phyloP scores from a whole-genome alignment of 345 rosid species.

The Eucalyptus viminalis region DNA sequence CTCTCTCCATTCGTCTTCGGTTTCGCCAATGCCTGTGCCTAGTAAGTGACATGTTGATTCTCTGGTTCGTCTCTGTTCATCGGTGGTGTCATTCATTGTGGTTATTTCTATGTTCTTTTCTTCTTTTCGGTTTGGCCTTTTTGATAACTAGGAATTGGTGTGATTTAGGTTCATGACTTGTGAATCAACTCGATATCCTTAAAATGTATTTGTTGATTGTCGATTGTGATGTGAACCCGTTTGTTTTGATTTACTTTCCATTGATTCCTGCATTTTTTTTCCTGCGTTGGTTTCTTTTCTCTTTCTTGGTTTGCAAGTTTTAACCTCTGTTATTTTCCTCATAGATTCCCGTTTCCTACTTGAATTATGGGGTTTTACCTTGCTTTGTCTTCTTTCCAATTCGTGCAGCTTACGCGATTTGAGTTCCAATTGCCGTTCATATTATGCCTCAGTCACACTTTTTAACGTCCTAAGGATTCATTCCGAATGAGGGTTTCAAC shows the following conservation, averaged over 20 bases:
- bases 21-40: too few relatives aligned
- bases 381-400: too few relatives aligned
- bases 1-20: too few relatives aligned
- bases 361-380: too few relatives aligned
- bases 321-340: neutral
- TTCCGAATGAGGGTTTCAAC: accelerated
- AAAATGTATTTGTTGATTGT: neutral
- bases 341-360: neutral
- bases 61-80: neutral
- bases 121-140: neutral
- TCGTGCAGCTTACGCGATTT: too few relatives aligned
- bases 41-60: too few relatives aligned
- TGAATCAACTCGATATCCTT: neutral
- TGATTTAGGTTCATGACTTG: accelerated
- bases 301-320: neutral
- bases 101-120: neutral
- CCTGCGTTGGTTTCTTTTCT: neutral
- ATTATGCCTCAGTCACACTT: too few relatives aligned
- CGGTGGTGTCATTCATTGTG: neutral
- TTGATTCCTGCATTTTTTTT: neutral
- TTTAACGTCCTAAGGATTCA: too few relatives aligned
- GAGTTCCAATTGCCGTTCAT: too few relatives aligned
- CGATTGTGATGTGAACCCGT: neutral
- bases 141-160: neutral
- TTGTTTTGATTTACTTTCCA: neutral